These are phyloP conservation scores for Leccinum subfulvum DNA, from an alignment of 1,284 basidiomycete species.

Conservation along the genomic window DNA sequence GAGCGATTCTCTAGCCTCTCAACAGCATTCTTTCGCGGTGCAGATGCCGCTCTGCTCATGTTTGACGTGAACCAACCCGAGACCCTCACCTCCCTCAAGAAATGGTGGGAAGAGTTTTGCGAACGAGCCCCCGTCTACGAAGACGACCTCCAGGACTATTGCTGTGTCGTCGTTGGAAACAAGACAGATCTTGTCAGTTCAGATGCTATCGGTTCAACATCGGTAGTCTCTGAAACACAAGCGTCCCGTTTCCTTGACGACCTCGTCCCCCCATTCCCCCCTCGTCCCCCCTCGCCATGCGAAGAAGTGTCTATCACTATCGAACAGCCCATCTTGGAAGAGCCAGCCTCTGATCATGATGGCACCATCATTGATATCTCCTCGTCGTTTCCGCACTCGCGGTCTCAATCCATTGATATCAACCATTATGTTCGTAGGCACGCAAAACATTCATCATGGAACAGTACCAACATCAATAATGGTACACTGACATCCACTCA, in stretches of 20 bases:
- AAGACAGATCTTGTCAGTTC: slow-evolving; percentile 59
- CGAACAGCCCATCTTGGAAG: slow-evolving; percentile 16
- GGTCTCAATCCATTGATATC: slow-evolving; percentile 25
- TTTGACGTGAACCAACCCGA: slow-evolving; percentile 71
- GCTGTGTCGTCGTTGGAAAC: slow-evolving; percentile 76
- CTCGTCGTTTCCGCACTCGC: slow-evolving; percentile 19
- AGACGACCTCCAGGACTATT: slow-evolving; percentile 62
- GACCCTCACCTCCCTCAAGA: slow-evolving; percentile 56
- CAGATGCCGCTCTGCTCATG: slow-evolving; percentile 78
- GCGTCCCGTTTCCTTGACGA: slow-evolving; percentile 50
- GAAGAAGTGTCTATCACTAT: slow-evolving; percentile 34
- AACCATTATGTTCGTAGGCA: slow-evolving; percentile 26
- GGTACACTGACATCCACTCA: slow-evolving; percentile 44
- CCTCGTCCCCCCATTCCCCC: slow-evolving; percentile 49
- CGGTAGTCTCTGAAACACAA: slow-evolving; percentile 36
- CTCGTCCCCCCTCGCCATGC: slow-evolving; percentile 44
- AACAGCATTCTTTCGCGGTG: slow-evolving; percentile 77
- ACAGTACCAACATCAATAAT: slow-evolving; percentile 37
- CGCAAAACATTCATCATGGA: slow-evolving; percentile 43
- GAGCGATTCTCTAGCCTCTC: slow-evolving; percentile 81
- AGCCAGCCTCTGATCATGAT: slow-evolving; percentile 9
- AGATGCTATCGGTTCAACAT: slow-evolving; percentile 2
- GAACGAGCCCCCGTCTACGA: slow-evolving; percentile 63
- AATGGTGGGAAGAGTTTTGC: slow-evolving; percentile 78
- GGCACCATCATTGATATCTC: slow-evolving; percentile 15